Evolutionary conservation across 2,329 filamentous ascomycete genomes (phyloP).

Genomic region (Alternaria tenuissima): DNA sequence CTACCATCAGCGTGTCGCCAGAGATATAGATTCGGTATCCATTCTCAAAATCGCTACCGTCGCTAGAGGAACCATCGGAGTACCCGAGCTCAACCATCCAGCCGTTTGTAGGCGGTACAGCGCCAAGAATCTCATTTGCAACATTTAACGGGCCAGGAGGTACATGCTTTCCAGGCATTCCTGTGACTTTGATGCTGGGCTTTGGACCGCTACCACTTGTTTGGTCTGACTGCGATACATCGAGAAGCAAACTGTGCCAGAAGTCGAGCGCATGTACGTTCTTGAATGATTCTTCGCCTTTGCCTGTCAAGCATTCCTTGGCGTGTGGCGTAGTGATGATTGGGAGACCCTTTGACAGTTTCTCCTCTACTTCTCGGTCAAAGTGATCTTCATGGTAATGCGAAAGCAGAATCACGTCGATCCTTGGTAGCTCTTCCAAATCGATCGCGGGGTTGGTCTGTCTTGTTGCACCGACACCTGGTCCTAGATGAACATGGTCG

Average conservation of each 20-base stretch:
- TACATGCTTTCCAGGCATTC: slow-evolving; percentile 72
- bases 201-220: slow-evolving; percentile 21
- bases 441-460: slow-evolving; percentile 68
- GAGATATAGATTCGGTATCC: slow-evolving; percentile 71
- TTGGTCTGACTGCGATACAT: slow-evolving; percentile 45
- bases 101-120: slow-evolving; percentile 70
- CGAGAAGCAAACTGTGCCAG: slow-evolving; percentile 62
- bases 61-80: slow-evolving; percentile 22
- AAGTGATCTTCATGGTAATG: slow-evolving; percentile 72
- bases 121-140: slow-evolving; percentile 59
- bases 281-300: slow-evolving; percentile 62
- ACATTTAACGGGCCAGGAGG: slow-evolving; percentile 54
- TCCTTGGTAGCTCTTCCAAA: slow-evolving; percentile 65
- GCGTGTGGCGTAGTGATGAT: slow-evolving; percentile 72
- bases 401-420: slow-evolving; percentile 68
- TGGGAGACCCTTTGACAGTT: slow-evolving; percentile 62
- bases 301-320: slow-evolving; percentile 58
- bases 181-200: slow-evolving; percentile 65
- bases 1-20: slow-evolving; percentile 69
- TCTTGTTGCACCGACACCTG: slow-evolving; percentile 65
- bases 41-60: slow-evolving; percentile 48
- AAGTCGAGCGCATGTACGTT: slow-evolving; percentile 64
- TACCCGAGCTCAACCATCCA: slow-evolving; percentile 72
- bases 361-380: slow-evolving; percentile 61
- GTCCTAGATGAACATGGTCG: slow-evolving; percentile 72